Conservation (phyloP, 345 rosid genomes). For the Nephelium lappaceum region DNA sequence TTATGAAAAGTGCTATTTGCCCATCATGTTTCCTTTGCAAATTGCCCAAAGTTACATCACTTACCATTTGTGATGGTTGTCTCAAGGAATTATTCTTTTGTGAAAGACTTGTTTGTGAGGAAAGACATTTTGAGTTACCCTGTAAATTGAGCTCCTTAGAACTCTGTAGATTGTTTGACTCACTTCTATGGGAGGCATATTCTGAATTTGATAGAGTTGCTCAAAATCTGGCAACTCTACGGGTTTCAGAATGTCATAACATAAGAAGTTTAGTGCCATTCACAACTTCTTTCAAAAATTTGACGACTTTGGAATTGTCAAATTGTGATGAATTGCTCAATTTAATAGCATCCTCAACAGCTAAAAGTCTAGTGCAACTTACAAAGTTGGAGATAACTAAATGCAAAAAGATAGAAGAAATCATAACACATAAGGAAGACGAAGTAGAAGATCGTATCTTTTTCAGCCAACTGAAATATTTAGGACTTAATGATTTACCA, state of each 20-base stretch:
- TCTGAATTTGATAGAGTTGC: not conserved
- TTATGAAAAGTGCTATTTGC: too few species aligned
- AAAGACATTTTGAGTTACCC: not conserved
- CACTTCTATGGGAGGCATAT: not conserved
- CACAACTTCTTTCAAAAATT: not conserved
- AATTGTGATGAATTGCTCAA: slow-evolving; percentile 18
- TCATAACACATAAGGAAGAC: not conserved
- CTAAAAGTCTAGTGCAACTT: slow-evolving; percentile 22
- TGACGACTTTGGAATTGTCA: slow-evolving; percentile 14
- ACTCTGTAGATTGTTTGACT: not conserved
- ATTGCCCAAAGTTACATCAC: too few species aligned
- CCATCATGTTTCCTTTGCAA: too few species aligned
- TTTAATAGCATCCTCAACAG: slow-evolving; percentile 20
- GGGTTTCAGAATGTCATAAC: not conserved
- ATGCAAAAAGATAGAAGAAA: slow-evolving; percentile 4
- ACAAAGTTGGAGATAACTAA: slow-evolving; percentile 9
- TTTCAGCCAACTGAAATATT: too few species aligned
- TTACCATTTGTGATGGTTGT: too few species aligned
- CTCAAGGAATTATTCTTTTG: too few species aligned
- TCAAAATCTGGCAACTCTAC: not conserved
- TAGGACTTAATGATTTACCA: too few species aligned
- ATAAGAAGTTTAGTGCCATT: not conserved
- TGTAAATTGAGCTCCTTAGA: not conserved
- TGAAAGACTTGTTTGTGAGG: too few species aligned
- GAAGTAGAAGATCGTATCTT: not conserved